Base-by-base conservation (phyloP, 768 basidiomycete species). In the Arthromyces matolae region DNA sequence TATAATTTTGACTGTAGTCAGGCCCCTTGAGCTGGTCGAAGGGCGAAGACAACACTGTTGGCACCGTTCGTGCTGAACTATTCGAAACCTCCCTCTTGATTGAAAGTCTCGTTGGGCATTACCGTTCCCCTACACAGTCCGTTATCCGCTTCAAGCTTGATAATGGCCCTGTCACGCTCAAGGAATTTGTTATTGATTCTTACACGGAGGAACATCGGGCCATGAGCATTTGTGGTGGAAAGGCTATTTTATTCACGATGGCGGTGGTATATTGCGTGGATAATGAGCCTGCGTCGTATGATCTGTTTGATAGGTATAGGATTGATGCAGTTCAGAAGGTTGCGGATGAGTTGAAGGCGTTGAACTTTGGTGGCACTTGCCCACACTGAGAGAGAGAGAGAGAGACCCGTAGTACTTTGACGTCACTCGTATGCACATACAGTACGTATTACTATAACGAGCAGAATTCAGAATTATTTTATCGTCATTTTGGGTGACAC, bases 281-380 rank as follows among this genome's bases (percentile, higher is more conserved):
- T 8, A 44, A 41, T 12, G 27, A 24, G 2, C 24, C 14, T 0
- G 8, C 10, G 27, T 19, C 5, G 25, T 48, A 48, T 48, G 29
- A n/a, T 20, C 12, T 52, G 5, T 48, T 38, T 34, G 36, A 48
- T 4, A 13, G 5, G 25, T 5, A 28, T 3, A 33, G 40, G 34
- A 46, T 40, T 28, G 28, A 1, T 0, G 40, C 34, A 1, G 22
- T 51, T 23, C 39, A 35, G 19, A 35, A 20, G 7, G 45, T 51
- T 25, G 50, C 45, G 38, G 27, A 37, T 16, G 13, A 42, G 20
- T 27, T 51, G 40, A 22, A 34, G 0, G 50, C 50, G 14, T 4
- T 23, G 14, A 41, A 36, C 20, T 51, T 51, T 23, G 24, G 9
- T 42, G 50, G 50, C 9, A 46, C 50, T 10, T 51, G 50, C 19